These are phyloP conservation scores for Daldinia eschscholtzii DNA, from an alignment of 2,329 filamentous ascomycete species.

Conservation along the genomic window DNA sequence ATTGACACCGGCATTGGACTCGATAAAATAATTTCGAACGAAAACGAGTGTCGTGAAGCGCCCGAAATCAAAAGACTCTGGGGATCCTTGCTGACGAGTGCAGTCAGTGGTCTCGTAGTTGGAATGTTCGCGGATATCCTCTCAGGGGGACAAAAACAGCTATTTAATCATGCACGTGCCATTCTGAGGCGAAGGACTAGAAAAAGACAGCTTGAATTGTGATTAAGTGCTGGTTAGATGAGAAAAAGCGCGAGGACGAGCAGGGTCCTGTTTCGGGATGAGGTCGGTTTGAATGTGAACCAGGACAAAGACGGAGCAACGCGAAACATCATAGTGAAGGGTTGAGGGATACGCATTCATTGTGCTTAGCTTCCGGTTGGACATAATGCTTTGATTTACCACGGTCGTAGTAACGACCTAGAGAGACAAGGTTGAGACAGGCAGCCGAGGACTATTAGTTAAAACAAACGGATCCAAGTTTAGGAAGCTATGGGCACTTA, in stretches of 20 bases:
- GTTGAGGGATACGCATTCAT: not conserved
- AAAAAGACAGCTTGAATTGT: not conserved
- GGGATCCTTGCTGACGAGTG: not conserved
- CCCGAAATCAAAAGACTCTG: not conserved
- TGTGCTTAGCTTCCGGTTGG: not conserved
- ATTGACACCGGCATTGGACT: not conserved
- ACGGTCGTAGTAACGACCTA: not conserved
- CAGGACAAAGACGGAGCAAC: not conserved
- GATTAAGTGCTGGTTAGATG: not conserved
- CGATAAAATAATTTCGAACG: not conserved
- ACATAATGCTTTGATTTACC: not conserved
- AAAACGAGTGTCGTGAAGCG: not conserved
- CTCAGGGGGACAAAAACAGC: not conserved
- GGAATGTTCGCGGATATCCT: not conserved
- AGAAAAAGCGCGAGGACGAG: not conserved
- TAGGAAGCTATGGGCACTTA: not conserved
- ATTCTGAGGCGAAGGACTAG: not conserved
- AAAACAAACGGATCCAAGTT: not conserved
- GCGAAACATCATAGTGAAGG: not conserved
- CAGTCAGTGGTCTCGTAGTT: not conserved
- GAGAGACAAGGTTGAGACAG: not conserved
- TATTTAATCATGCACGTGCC: not conserved
- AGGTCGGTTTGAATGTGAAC: not conserved
- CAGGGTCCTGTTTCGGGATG: no score
- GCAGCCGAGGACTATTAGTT: not conserved